Percentiles rank a stretch among this genome's conserved stretches.
These are phyloP conservation scores for Kockiozyma suomiensis DNA, from an alignment of 805 yeast species.

Conservation along the genomic window DNA sequence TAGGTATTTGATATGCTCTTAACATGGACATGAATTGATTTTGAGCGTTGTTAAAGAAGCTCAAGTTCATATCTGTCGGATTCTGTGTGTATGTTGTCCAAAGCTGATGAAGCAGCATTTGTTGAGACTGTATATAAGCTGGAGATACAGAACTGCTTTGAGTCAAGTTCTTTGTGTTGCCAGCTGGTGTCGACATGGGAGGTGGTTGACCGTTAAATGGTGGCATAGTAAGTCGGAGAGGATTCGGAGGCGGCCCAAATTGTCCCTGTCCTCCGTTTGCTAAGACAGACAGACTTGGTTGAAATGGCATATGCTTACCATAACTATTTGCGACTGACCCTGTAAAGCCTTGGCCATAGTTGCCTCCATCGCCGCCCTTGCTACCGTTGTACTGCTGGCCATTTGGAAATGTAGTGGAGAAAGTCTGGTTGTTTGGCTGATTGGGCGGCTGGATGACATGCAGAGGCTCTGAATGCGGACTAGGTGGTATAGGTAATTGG, in stretches of 20 bases:
- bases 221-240: neutral
- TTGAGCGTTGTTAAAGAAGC: neutral
- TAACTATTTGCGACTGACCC: neutral
- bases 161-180: neutral
- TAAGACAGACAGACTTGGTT: neutral
- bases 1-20: neutral
- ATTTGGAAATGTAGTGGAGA: neutral
- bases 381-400: neutral
- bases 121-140: neutral
- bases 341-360: neutral
- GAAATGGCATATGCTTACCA: neutral
- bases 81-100: slow-evolving; percentile 5
- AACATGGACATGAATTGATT: neutral
- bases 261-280: neutral
- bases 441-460: neutral
- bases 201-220: neutral
- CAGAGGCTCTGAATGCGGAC: neutral
- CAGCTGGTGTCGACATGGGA: neutral
- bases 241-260: too few relatives aligned
- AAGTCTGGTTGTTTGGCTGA: neutral
- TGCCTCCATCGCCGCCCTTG: neutral
- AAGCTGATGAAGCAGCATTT: neutral
- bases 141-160: neutral
- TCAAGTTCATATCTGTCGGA: neutral
- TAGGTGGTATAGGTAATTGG: neutral